Evolutionary conservation across 208 protist genomes (phyloP).

Genomic region (Acanthamoeba healyi): DNA sequence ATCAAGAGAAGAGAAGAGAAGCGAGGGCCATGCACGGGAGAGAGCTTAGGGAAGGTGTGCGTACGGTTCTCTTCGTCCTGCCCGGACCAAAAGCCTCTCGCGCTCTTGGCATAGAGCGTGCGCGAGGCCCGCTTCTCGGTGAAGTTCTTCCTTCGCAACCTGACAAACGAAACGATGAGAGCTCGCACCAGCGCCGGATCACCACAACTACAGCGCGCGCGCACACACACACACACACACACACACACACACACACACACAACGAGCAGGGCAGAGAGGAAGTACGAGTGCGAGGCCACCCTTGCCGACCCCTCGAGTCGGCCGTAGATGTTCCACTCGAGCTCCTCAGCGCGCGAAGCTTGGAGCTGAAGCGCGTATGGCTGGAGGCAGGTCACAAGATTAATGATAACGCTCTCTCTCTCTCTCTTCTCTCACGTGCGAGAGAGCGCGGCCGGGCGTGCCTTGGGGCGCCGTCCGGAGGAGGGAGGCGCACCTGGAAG

Average conservation of each 20-base stretch:
- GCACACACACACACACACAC: too few species aligned
- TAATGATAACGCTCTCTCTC: too few species aligned
- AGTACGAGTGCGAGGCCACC: neutral
- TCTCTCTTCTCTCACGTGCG: too few species aligned
- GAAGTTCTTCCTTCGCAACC: neutral
- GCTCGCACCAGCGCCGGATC: too few species aligned
- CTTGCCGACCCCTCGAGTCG: conserved; percentile 15
- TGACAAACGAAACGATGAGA: too few species aligned
- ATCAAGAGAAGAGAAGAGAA: too few species aligned
- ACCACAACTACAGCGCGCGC: too few species aligned
- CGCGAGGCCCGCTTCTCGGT: conserved; percentile 39
- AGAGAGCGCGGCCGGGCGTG: neutral
- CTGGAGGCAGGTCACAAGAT: neutral
- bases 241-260: too few species aligned
- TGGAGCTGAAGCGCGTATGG: conserved; percentile 49
- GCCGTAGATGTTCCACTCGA: conserved; percentile 51
- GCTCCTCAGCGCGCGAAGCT: conserved; percentile 29
- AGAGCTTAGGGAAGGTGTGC: too few species aligned
- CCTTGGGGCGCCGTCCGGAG: too few species aligned
- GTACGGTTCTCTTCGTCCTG: conserved; percentile 65
- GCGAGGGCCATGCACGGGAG: too few species aligned
- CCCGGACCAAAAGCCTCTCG: conserved; percentile 25
- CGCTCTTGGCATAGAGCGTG: conserved; percentile 21
- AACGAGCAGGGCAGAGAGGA: neutral
- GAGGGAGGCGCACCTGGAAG: conserved; percentile 39